Evolutionary conservation across 2,329 filamentous ascomycete genomes (phyloP).

Genomic region (Chalara sp.): DNA sequence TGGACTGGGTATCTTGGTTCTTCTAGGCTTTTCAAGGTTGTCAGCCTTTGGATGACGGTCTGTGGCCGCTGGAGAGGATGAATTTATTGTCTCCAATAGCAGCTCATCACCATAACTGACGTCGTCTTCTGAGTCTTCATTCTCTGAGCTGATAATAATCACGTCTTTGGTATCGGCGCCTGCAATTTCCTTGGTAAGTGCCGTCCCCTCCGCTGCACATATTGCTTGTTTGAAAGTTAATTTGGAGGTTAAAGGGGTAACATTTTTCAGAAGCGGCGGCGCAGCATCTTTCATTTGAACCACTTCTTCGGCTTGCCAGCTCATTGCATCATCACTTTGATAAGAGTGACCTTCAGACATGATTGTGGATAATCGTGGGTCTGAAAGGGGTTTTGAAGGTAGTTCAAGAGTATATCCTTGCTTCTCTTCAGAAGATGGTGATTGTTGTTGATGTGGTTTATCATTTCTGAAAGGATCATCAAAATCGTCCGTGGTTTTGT

Average conservation of each 20-base stretch:
- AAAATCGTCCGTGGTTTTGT: slow-evolving; percentile 7
- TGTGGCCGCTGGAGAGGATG: slow-evolving; percentile 20
- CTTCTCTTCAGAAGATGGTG: slow-evolving; percentile 18
- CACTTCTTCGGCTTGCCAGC: slow-evolving; percentile 22
- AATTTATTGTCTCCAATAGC: slow-evolving; percentile 26
- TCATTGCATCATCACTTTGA: slow-evolving; percentile 20
- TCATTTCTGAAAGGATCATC: slow-evolving; percentile 21
- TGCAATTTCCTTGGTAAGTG: slow-evolving; percentile 18
- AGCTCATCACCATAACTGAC: slow-evolving; percentile 22
- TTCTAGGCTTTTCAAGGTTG: slow-evolving; percentile 18
- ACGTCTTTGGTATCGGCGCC: slow-evolving; percentile 14
- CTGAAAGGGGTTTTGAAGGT: slow-evolving; percentile 9
- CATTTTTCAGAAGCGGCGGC: slow-evolving; percentile 1
- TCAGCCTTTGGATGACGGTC: slow-evolving; percentile 8
- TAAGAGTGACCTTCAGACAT: slow-evolving; percentile 8
- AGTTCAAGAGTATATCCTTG: slow-evolving; percentile 17
- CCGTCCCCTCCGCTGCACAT: slow-evolving; percentile 20
- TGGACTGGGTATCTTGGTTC: slow-evolving; percentile 25
- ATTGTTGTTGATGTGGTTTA: slow-evolving; percentile 1
- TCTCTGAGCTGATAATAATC: slow-evolving; percentile 21
- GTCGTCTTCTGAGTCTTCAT: slow-evolving; percentile 6
- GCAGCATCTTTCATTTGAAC: slow-evolving; percentile 4
- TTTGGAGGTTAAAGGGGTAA: slow-evolving; percentile 1
- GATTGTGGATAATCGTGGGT: slow-evolving; percentile 11
- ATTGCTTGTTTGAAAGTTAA: neutral